These are phyloP conservation scores for Penicillium paxilli DNA, from an alignment of 495 filamentous ascomycete genomes.

Conservation along the genomic window DNA sequence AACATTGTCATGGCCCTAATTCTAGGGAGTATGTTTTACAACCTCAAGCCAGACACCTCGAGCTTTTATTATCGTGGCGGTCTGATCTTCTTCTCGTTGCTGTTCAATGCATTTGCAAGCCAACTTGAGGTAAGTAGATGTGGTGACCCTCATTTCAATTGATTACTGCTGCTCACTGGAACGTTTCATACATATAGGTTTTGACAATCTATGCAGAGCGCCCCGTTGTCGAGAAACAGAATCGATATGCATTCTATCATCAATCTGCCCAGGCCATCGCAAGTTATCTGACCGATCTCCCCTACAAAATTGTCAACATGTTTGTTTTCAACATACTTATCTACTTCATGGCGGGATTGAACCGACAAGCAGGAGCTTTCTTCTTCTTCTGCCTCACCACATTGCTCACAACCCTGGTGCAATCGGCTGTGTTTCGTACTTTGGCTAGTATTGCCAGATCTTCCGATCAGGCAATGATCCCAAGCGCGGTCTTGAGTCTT, in stretches of 20 bases:
- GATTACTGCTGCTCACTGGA: too few relatives aligned
- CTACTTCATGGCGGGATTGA: slow-evolving; percentile 47
- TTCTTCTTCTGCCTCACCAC: slow-evolving; percentile 74
- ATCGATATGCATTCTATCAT: slow-evolving; percentile 54
- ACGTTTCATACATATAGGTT: too few relatives aligned
- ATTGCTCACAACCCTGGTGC: slow-evolving; percentile 55
- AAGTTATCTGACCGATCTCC: slow-evolving; percentile 49
- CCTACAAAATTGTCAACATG: slow-evolving; percentile 38
- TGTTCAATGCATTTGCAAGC: not conserved
- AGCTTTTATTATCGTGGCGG: slow-evolving; percentile 70
- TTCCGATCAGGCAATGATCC: slow-evolving; percentile 74
- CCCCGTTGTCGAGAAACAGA: slow-evolving; percentile 57
- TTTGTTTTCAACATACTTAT: slow-evolving; percentile 43
- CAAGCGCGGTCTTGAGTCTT: slow-evolving; percentile 72
- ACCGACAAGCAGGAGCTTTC: slow-evolving; percentile 60
- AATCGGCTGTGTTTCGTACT: slow-evolving; percentile 65
- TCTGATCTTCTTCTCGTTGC: slow-evolving; percentile 25
- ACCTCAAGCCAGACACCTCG: slow-evolving; percentile 55
- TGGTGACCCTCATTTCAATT: not conserved
- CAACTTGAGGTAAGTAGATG: not conserved
- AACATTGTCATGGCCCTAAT: slow-evolving; percentile 71
- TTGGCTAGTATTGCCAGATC: slow-evolving; percentile 74
- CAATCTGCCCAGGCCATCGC: slow-evolving; percentile 53
- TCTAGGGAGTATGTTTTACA: slow-evolving; percentile 76
- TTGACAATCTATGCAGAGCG: slow-evolving; percentile 49